These are phyloP conservation scores for Fusarium buharicum DNA, from an alignment of 2,329 filamentous ascomycete species.

Conservation along the genomic window DNA sequence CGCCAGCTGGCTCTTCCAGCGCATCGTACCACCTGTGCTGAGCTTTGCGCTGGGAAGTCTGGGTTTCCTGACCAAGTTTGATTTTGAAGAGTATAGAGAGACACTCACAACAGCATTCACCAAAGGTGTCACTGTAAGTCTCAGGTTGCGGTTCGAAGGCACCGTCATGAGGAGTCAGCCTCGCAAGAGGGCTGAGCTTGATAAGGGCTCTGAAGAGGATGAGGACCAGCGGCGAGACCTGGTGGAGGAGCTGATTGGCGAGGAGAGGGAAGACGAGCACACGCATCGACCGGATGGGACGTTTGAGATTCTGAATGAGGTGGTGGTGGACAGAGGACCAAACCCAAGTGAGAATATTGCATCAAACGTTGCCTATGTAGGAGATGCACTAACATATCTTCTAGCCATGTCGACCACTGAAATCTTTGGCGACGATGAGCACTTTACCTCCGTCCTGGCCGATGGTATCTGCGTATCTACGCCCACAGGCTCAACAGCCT, in stretches of 20 bases:
- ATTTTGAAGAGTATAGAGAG: constrained; percentile 78
- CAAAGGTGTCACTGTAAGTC: constrained; percentile 87
- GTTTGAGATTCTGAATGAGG: constrained; percentile 92
- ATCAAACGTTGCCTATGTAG: constrained; percentile 1
- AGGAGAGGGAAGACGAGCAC: constrained; percentile 82
- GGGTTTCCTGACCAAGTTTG: constrained; percentile 96
- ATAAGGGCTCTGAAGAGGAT: constrained; percentile 47
- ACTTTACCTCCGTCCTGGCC: constrained; percentile 92
- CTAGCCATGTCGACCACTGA: constrained; percentile 90
- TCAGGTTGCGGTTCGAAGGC: constrained; percentile 90
- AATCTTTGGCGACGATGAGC: constrained; percentile 93
- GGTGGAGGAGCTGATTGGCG: constrained; percentile 89
- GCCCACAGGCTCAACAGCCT: constrained; percentile 93
- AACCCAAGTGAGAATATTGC: constrained; percentile 77
- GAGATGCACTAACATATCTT: constrained; percentile 16
- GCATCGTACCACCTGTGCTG: constrained; percentile 90
- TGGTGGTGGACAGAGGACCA: constrained; percentile 94
- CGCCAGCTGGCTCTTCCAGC: constrained; percentile 95
- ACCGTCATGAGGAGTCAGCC: constrained; percentile 86
- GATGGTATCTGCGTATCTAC: constrained; percentile 95
- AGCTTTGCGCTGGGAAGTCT: constrained; percentile 92
- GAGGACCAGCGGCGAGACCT: constrained; percentile 69
- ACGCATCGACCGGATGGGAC: constrained; percentile 88
- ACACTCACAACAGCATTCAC: constrained; percentile 78
- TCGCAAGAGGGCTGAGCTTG: constrained; percentile 48